phyloP scores from a whole-genome alignment of 192 early-diverging fungal species.

The Haplosporangium gracile region DNA sequence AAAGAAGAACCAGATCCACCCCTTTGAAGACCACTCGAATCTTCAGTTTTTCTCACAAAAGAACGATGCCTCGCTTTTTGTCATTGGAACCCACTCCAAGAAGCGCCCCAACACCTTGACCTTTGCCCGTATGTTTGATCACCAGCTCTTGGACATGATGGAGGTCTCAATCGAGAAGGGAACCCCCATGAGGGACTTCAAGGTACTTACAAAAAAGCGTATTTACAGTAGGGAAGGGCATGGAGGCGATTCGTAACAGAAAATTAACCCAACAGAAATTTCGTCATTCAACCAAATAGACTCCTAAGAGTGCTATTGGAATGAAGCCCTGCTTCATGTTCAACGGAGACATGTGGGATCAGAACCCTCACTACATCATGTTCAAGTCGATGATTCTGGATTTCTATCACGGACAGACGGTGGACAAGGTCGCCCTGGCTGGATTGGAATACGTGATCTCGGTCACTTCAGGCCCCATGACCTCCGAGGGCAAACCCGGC shows the following conservation, averaged over 20 bases:
- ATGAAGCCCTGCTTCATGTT: constrained; percentile 93
- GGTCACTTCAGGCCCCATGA: constrained; percentile 77
- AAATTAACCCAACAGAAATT: neutral
- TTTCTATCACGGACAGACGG: constrained; percentile 86
- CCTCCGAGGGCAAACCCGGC: constrained; percentile 70
- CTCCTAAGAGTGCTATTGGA: constrained; percentile 82
- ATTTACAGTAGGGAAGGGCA: neutral
- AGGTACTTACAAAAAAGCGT: constrained; percentile 42
- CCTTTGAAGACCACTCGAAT: constrained; percentile 94
- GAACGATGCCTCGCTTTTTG: constrained; percentile 94
- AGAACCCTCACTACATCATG: constrained; percentile 74
- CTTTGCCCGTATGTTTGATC: constrained; percentile 93
- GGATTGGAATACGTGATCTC: constrained; percentile 93
- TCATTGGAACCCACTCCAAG: constrained; percentile 93
- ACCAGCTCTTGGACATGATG: constrained; percentile 95
- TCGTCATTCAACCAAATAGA: constrained; percentile 31
- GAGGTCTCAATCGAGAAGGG: constrained; percentile 89
- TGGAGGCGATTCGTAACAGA: neutral
- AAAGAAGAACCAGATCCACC: constrained; percentile 96
- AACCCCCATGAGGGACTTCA: constrained; percentile 79
- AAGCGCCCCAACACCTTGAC: constrained; percentile 96
- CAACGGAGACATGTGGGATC: constrained; percentile 89
- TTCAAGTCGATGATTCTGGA: constrained; percentile 91
- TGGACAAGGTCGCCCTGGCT: constrained; percentile 82
- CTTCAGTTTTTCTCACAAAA: constrained; percentile 96